Base-by-base conservation (phyloP, 768 basidiomycete genomes). In the Amanita inopinata region DNA sequence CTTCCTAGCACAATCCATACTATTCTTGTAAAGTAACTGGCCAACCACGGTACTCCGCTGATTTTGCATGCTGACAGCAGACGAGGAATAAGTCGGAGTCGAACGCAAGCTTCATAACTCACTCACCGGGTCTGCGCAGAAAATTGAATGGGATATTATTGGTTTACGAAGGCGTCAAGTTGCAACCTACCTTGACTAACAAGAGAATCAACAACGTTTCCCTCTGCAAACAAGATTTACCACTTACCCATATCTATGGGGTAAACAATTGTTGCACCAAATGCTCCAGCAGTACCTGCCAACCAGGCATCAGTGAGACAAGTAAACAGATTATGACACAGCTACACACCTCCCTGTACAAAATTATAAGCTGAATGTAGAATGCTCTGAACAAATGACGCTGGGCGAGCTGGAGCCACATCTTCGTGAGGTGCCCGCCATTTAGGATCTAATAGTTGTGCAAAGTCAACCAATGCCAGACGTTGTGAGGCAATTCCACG, bases 181-280 rank as follows among this genome's bases (percentile, higher is more conserved):
- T n/a, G 33, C 20, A 44, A 50, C 72, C 51, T 63, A 85, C 84
- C 80, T 87, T 88, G 50, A 84, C 89, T 88, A 50, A 31, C n/a
- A 49, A 49, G 14, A 18, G 38, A 42, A 37, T 60, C 7, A 28
- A 42, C 36, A 40, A 32, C 12, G 19, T 5, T n/a, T 27, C 12
- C 2, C 18, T 20, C 19, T 1, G 32, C 15, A 22, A 28, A 33
- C 4, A 31, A 37, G 20, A 40, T 23, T n/a, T 28, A 38, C 23
- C 19, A 76, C 80, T 66, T 53, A 83, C 82, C 87, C 67, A 88
- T 73, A 64, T 91, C 92, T 56, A 94, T 97, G 18, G 94, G 94
- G 61, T 98, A 97, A 9, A 98, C 94, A 30, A 90, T 87, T n/a
- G 90, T 94, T 8, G 94, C 96, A 37, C 96, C 96, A 47, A 92